phyloP scores from a whole-genome alignment of 768 basidiomycete species.

The Grammothele lineata region DNA sequence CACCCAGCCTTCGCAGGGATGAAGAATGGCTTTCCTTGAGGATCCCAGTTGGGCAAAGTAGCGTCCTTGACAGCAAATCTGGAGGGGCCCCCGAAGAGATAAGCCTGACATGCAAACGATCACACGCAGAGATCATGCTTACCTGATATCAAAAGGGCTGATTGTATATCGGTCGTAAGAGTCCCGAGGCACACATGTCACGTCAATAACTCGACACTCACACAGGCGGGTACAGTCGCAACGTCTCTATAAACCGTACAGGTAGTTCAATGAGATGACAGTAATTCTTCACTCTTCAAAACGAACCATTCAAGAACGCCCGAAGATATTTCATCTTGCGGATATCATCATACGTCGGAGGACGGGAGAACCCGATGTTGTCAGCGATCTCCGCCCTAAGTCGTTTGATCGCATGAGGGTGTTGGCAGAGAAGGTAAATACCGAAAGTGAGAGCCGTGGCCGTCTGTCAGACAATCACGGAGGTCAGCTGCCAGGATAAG shows the following conservation, averaged over 20 bases:
- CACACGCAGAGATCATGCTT: conserved; percentile 1
- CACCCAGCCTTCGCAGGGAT: conserved; percentile 18
- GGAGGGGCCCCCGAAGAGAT: background rate
- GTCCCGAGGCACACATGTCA: no score
- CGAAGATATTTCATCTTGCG: conserved; percentile 27
- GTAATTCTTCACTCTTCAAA: no score
- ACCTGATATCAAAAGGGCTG: conserved; percentile 34
- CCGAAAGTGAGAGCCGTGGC: conserved; percentile 27
- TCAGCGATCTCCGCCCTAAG: conserved; percentile 27
- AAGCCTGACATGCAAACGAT: no score
- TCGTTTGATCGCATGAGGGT: conserved; percentile 25
- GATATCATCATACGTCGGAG: conserved; percentile 31
- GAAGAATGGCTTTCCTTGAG: conserved; percentile 19
- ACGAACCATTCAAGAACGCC: conserved; percentile 25
- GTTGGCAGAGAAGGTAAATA: conserved; percentile 27
- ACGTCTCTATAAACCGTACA: conserved; percentile 19
- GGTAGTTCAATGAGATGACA: background rate
- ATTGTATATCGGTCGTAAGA: background rate
- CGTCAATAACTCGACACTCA: no score
- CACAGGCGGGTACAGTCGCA: conserved; percentile 30
- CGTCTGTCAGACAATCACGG: conserved; percentile 11
- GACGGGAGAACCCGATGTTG: conserved; percentile 20
- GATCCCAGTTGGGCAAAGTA: conserved; percentile 15
- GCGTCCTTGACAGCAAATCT: conserved; percentile 13
- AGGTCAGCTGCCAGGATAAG: no score